Percentiles rank a stretch among this genome's conserved stretches.
Conservation (phyloP, 2,329 filamentous ascomycete genomes). For the Phoma sp. region DNA sequence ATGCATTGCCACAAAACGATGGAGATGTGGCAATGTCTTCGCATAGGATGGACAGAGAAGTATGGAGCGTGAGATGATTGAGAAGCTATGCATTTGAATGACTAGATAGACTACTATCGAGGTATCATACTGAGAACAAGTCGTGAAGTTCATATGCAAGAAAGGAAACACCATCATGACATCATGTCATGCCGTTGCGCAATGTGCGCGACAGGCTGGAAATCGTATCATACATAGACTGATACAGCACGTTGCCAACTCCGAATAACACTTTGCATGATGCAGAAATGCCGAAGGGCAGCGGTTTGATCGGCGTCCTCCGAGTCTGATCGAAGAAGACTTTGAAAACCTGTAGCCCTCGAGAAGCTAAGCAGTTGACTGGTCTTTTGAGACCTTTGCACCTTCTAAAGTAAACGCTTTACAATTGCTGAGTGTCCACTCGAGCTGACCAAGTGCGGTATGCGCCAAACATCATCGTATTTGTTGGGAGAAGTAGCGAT, state of each 20-base stretch:
- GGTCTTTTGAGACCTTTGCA: too few relatives aligned
- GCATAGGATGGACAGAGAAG: too few relatives aligned
- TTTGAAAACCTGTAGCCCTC: too few relatives aligned
- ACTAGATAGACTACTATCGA: slow-evolving; percentile 13
- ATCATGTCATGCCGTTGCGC: slow-evolving; percentile 2
- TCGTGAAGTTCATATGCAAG: slow-evolving; percentile 17
- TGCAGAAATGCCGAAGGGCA: too few relatives aligned
- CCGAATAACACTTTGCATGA: too few relatives aligned
- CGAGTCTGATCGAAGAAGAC: too few relatives aligned
- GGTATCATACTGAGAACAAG: slow-evolving; percentile 16
- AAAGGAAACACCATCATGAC: slow-evolving; percentile 9
- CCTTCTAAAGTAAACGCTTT: too few relatives aligned
- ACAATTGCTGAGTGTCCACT: too few relatives aligned
- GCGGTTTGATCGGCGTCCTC: too few relatives aligned
- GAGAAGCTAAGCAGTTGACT: too few relatives aligned
- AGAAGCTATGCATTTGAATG: not conserved
- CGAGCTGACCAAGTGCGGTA: not conserved
- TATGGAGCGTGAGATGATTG: not conserved
- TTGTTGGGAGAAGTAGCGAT: slow-evolving; percentile 12
- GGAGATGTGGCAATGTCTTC: too few relatives aligned
- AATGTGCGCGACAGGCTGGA: not conserved
- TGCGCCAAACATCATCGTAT: slow-evolving; percentile 8
- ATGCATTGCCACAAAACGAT: too few relatives aligned
- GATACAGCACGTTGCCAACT: not conserved
- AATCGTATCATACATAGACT: slow-evolving; percentile 8